phyloP scores from a whole-genome alignment of 768 basidiomycete species.

The Coprinopsis marcescibilis region DNA sequence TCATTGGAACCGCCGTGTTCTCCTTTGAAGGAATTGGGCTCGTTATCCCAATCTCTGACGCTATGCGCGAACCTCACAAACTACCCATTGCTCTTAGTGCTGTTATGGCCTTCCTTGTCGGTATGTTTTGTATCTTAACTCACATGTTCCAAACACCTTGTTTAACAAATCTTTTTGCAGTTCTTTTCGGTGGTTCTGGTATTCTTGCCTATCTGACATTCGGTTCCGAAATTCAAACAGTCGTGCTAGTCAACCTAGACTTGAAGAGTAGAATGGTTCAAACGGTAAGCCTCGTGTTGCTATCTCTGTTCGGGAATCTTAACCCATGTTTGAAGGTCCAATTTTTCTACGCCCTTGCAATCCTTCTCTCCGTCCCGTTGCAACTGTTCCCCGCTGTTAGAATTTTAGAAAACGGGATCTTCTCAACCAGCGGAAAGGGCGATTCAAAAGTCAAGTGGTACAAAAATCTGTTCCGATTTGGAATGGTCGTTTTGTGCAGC shows the following conservation, averaged over 20 bases:
- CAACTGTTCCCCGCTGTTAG: slow-evolving; percentile 98
- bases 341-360: slow-evolving; percentile 88
- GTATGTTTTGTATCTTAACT: slow-evolving; percentile 32
- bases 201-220: slow-evolving; percentile 84
- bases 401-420: slow-evolving; percentile 94
- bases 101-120: slow-evolving; percentile 82
- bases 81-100: slow-evolving; percentile 85
- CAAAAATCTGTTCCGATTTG: slow-evolving; percentile 87
- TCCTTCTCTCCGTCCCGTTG: slow-evolving; percentile 85
- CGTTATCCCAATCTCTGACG: slow-evolving; percentile 94
- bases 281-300: slow-evolving; percentile 47
- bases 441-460: slow-evolving; percentile 86
- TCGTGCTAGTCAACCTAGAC: slow-evolving; percentile 92
- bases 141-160: background rate
- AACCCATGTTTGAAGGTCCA: slow-evolving; percentile 47
- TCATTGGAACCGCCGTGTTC: slow-evolving; percentile 97
- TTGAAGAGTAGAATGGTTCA: slow-evolving; percentile 81
- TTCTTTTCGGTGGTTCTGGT: slow-evolving; percentile 86
- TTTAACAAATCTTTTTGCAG: slow-evolving; percentile 23
- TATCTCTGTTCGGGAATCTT: slow-evolving; percentile 1
- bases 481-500: slow-evolving; percentile 74
- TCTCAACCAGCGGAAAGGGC: slow-evolving; percentile 80
- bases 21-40: slow-evolving; percentile 97
- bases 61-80: slow-evolving; percentile 92
- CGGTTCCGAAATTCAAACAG: slow-evolving; percentile 82